phyloP scores from a whole-genome alignment of 1,284 basidiomycete species.

The Tilletia caries region DNA sequence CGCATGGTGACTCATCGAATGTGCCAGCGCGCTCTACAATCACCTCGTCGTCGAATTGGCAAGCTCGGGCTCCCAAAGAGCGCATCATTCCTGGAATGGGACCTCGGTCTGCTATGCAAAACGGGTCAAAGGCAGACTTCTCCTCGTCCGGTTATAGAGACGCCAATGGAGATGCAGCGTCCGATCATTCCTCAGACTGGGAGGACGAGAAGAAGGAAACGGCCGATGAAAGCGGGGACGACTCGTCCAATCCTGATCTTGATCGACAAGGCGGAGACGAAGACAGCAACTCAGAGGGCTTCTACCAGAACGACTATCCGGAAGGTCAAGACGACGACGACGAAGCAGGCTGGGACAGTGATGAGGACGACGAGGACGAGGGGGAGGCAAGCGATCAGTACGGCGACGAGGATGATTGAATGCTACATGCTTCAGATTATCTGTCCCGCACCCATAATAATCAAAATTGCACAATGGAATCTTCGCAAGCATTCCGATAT shows the following conservation, averaged over 20 bases:
- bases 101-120: neutral
- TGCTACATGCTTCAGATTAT: no score
- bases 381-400: slow-evolving; percentile 7
- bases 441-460: no score
- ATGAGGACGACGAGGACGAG: slow-evolving; percentile 10
- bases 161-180: neutral
- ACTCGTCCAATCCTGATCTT: neutral
- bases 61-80: neutral
- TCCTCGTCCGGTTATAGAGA: neutral
- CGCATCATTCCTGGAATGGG: slow-evolving; percentile 11
- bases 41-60: neutral
- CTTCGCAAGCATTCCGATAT: no score
- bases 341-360: neutral
- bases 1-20: neutral
- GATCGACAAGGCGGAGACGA: slow-evolving; percentile 7
- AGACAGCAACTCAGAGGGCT: slow-evolving; percentile 8
- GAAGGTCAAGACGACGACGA: slow-evolving; percentile 1
- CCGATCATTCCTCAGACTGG: slow-evolving; percentile 6
- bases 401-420: neutral
- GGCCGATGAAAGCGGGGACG: neutral
- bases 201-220: slow-evolving; percentile 4
- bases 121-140: neutral
- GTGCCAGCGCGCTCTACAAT: neutral
- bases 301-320: slow-evolving; percentile 13
- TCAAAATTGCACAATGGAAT: no score